Evolutionary conservation across 768 basidiomycete genomes (phyloP), one percentile per base, ranked within the genome.

Genomic region (Lactarius sp.): DNA sequence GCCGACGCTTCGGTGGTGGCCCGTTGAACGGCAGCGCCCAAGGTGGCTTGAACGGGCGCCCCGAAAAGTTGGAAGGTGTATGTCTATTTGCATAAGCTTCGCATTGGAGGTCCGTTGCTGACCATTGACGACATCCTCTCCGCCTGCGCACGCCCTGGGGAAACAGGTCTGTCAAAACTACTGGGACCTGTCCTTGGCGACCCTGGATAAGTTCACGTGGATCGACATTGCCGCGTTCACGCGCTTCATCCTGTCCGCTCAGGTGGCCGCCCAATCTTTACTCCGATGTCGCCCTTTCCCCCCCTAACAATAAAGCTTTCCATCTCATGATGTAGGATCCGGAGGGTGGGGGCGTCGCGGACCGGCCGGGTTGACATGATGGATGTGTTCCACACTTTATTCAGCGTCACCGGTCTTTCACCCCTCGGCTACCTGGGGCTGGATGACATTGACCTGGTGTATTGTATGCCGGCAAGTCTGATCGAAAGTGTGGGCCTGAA

Each of bases 321-420:
- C 16, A 14, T 20, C 59, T 37, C 34, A 22, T 22, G 22, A 22
- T 22, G 22, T 77, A 98, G 88, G 97, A 98, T 70, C 77, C 81
- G 0, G 95, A 98, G 68, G 83, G 78, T 6, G 97, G 97, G 4
- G 97, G 97, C 0, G 96, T 98, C 33, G 88, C 94, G 0, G 97
- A 99, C 73, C 78, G 97, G 50, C 92, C 93, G 0, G 94, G 92
- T 22, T 0, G 86, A 99, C 73, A 88, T 94, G 83, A 85, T 85
- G 1, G 97, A 99, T 70, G 95, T 99, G n/a, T 99, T 97, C 75
- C 96, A 99, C 70, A 98, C 96, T 0, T 74, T 81, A 12, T 99
- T 99, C 68, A 97, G 97, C 1, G 77, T 98, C 1, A 37, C 65
- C 88, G 94, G 94, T 1, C 80, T 99, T 36, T 94, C 94, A 0